phyloP scores from a whole-genome alignment of 2,329 filamentous ascomycete genomes.

The Penicillium sp. region DNA sequence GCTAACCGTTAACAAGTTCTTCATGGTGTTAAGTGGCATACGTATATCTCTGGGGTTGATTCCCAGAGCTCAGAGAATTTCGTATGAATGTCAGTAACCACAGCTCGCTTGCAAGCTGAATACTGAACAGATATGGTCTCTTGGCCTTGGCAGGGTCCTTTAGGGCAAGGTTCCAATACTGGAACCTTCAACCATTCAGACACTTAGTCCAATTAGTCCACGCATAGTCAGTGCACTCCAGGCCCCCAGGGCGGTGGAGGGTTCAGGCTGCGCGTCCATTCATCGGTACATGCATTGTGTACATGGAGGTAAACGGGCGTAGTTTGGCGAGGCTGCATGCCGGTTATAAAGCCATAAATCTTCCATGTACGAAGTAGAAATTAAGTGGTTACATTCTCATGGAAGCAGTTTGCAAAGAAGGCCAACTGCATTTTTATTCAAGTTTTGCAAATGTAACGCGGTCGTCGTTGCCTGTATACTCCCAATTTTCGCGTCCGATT shows the following conservation, averaged over 20 bases:
- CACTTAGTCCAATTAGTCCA: no score
- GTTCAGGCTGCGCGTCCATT: background rate
- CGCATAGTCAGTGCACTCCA: no score
- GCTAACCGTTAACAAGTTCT: background rate
- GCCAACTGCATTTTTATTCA: no score
- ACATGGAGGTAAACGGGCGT: no score
- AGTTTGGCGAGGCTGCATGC: no score
- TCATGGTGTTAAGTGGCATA: no score
- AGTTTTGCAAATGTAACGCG: no score
- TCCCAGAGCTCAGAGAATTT: background rate
- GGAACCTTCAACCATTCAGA: background rate
- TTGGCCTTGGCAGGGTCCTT: background rate
- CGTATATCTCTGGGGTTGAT: background rate
- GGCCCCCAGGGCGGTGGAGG: background rate
- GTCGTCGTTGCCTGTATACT: background rate
- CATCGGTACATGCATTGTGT: no score
- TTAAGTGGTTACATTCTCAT: background rate
- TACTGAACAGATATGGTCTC: background rate
- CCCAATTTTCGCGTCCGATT: no score
- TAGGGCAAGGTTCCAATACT: background rate
- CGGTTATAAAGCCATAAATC: no score
- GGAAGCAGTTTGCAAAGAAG: background rate
- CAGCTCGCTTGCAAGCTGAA: background rate
- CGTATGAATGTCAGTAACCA: background rate
- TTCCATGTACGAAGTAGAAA: fast-evolving